Percentiles rank a stretch among this genome's conserved stretches.
phyloP scores from a whole-genome alignment of 192 early-diverging fungal genomes.

The Dimargaris cristalligena region DNA sequence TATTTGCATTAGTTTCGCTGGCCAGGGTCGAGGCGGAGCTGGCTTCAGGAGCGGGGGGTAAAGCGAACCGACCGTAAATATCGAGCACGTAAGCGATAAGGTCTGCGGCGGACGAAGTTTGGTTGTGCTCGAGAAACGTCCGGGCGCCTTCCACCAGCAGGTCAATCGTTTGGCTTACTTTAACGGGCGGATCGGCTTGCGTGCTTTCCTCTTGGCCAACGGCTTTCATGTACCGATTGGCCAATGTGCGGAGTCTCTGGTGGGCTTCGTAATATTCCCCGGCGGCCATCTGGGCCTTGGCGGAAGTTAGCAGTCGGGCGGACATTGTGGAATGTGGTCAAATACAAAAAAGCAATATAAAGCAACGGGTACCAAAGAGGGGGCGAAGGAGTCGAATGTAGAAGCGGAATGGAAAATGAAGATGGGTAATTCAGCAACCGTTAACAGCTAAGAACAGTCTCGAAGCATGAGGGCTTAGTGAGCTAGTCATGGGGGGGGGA shows the following conservation, averaged over 20 bases:
- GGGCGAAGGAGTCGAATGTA: too few species aligned
- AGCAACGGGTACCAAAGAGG: too few species aligned
- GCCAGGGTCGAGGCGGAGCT: neutral
- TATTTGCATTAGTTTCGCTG: neutral
- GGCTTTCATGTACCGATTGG: conserved; percentile 10
- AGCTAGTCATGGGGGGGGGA: too few species aligned
- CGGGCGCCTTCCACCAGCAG: neutral
- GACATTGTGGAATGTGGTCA: too few species aligned
- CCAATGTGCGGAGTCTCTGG: conserved; percentile 6
- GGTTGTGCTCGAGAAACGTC: neutral
- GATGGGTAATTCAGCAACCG: too few species aligned
- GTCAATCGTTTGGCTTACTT: conserved; percentile 2
- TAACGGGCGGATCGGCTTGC: neutral
- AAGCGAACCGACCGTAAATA: neutral
- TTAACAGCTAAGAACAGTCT: too few species aligned
- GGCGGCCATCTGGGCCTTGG: conserved; percentile 5
- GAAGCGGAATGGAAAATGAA: too few species aligned
- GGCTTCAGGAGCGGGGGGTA: neutral
- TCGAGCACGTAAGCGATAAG: neutral
- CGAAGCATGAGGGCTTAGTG: too few species aligned
- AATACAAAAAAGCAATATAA: too few species aligned
- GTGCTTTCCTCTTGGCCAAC: neutral
- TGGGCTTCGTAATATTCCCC: conserved; percentile 9
- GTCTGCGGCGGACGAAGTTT: conserved; percentile 5
- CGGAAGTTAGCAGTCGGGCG: neutral